phyloP scores from a whole-genome alignment of 768 basidiomycete genomes.

The Lentinula edodes region DNA sequence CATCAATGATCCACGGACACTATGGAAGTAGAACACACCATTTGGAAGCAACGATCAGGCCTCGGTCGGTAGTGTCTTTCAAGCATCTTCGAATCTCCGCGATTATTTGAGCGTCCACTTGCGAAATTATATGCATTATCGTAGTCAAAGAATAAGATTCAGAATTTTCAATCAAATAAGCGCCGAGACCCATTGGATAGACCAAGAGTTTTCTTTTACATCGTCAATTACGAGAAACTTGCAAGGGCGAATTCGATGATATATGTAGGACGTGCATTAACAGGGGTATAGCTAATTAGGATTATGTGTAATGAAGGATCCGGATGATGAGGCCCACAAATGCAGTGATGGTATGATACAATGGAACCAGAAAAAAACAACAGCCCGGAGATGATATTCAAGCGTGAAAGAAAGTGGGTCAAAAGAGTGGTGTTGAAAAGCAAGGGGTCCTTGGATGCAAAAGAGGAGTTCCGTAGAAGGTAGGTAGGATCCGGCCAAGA shows the following conservation, averaged over 20 bases:
- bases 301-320: not conserved
- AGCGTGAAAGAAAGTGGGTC: not conserved
- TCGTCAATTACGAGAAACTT: too few relatives aligned
- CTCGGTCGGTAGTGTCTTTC: not conserved
- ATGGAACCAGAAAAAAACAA: not conserved
- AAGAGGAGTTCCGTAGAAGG: not conserved
- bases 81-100: constrained; percentile 1
- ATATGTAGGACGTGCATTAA: not conserved
- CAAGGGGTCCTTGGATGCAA: not conserved
- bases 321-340: not conserved
- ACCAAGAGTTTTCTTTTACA: too few relatives aligned
- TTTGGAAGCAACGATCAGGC: not conserved
- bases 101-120: not conserved
- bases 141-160: not conserved
- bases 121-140: not conserved
- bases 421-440: not conserved
- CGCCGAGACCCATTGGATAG: not conserved
- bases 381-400: not conserved
- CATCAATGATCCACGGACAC: not conserved
- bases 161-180: not conserved
- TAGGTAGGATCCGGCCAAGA: not conserved
- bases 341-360: constrained; percentile 1
- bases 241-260: not conserved
- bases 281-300: not conserved
- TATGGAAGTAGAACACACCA: not conserved